These are phyloP conservation scores for Yarrowia porcina DNA, from an alignment of 805 yeast species.

Conservation along the genomic window DNA sequence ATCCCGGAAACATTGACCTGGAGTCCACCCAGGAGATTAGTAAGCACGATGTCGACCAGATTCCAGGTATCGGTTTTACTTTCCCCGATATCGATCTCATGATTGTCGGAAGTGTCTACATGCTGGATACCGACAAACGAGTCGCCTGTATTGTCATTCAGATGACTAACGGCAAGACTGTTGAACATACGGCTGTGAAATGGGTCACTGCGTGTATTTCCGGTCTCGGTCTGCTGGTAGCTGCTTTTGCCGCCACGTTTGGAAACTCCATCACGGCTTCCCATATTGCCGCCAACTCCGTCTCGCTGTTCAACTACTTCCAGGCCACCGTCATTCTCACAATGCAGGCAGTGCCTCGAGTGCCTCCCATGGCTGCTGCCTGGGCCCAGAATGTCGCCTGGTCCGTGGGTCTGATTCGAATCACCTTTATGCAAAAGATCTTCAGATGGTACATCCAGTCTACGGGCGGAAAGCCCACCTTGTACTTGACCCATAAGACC, in stretches of 20 bases:
- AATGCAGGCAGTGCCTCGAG: conserved; percentile 89
- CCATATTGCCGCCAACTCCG: conserved; percentile 94
- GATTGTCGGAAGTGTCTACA: conserved; percentile 45
- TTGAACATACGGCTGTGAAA: conserved; percentile 73
- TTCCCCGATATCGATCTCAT: conserved; percentile 85
- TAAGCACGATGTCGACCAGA: conserved; percentile 47
- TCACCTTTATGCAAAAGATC: conserved; percentile 72
- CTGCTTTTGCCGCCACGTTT: conserved; percentile 75
- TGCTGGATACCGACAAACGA: conserved; percentile 38
- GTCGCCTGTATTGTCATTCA: conserved; percentile 75
- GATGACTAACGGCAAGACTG: conserved; percentile 75
- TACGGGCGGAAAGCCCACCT: conserved; percentile 83
- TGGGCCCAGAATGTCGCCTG: conserved; percentile 97
- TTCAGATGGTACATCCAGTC: conserved; percentile 93
- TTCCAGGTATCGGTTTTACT: conserved; percentile 84
- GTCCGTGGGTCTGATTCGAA: conserved; percentile 88
- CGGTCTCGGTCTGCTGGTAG: conserved; percentile 78
- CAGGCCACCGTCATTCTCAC: conserved; percentile 88
- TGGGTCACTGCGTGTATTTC: conserved; percentile 94
- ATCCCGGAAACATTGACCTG: conserved; percentile 76
- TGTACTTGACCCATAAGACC: conserved; percentile 56
- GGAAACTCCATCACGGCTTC: conserved; percentile 92
- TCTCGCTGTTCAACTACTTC: conserved; percentile 88
- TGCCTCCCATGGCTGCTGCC: conserved; percentile 96
- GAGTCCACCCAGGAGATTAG: too few species aligned